phyloP scores from a whole-genome alignment of 371 early-diverging fungal genomes.

The Apophysomyces elegans region DNA sequence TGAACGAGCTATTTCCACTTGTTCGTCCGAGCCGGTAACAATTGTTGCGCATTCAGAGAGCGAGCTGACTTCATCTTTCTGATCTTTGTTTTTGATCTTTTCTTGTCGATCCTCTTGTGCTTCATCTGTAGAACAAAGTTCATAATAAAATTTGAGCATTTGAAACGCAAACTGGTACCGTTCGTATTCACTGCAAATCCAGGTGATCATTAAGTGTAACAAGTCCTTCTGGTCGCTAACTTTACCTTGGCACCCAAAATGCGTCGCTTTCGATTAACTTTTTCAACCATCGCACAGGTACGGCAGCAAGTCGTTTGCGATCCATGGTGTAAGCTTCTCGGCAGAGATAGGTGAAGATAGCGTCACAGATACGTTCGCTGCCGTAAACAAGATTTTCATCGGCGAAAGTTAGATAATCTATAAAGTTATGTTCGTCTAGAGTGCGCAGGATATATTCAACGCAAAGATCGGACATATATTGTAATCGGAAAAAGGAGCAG shows the following conservation, averaged over 20 bases:
- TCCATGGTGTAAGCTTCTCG: slow-evolving; percentile 59
- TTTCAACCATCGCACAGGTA: slow-evolving; percentile 61
- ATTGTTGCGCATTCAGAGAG: background rate
- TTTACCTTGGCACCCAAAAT: slow-evolving; percentile 65
- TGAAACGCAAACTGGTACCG: slow-evolving; percentile 58
- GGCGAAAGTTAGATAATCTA: slow-evolving; percentile 60
- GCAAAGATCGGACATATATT: slow-evolving; percentile 52
- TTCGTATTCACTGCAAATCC: slow-evolving; percentile 51
- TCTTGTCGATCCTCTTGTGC: background rate
- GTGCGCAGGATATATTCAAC: slow-evolving; percentile 56
- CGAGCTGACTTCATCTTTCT: slow-evolving; percentile 5
- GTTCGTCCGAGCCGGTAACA: background rate
- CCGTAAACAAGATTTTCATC: slow-evolving; percentile 59
- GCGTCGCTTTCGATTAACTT: slow-evolving; percentile 65
- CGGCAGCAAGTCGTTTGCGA: slow-evolving; percentile 28
- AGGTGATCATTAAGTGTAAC: background rate
- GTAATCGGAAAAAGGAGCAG: slow-evolving; percentile 63
- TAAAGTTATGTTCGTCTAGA: slow-evolving; percentile 49
- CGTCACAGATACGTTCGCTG: slow-evolving; percentile 61
- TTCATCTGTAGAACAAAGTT: background rate
- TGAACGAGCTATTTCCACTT: background rate
- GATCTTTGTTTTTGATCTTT: slow-evolving; percentile 17
- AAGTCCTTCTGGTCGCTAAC: background rate
- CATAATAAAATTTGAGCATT: slow-evolving; percentile 35
- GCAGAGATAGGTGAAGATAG: slow-evolving; percentile 62